Base-by-base conservation (phyloP, 768 basidiomycete species). In the Mycena galericulata region DNA sequence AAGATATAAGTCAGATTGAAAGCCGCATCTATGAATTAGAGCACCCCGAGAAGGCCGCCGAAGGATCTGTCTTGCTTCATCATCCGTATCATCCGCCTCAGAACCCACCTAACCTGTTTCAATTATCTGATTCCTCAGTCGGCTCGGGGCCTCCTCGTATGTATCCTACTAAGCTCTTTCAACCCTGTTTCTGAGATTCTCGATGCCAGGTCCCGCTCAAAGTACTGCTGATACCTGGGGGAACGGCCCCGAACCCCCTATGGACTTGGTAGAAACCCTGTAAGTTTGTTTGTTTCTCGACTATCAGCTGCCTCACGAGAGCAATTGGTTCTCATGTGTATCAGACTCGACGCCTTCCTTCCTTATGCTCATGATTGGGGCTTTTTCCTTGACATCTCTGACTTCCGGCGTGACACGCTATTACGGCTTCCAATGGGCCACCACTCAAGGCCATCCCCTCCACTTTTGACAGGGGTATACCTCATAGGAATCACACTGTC, bases 341-440 rank as follows among this genome's bases (percentile, higher is more conserved):
- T n/a, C 27, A 73, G 72, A 5, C 30, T 73, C 36, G 66, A 73
- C 32, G 34, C 47, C 6, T 81, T 89, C 68, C 62, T 83, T 4
- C 79, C 79, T 15, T 76, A 83, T 43, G 76, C 80, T 0, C 74
- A 80, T 24, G 80, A 83, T 36, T 69, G 86, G 50, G 84, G 83
- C 0, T 81, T 88, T 55, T 88, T 87, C 74, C 78, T 89, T 56
- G 72, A 85, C 59, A 41, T 75, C 9, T 65, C 75, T 9, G 81
- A 83, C 6, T 84, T 89, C 54, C 73, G 78, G 2, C 70, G 75
- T 51, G 70, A 51, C 58, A 74, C 40, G 5, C 72, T 76, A 74
- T 76, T 36, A 58, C 58, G 27, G 53, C 47, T 71, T 24, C 64
- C 72, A 18, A 65, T 24, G 36, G 51, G 75, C 75, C 14, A 76